Base-by-base conservation (phyloP, 2,329 filamentous ascomycete species). In the Aspergillus tanneri region DNA sequence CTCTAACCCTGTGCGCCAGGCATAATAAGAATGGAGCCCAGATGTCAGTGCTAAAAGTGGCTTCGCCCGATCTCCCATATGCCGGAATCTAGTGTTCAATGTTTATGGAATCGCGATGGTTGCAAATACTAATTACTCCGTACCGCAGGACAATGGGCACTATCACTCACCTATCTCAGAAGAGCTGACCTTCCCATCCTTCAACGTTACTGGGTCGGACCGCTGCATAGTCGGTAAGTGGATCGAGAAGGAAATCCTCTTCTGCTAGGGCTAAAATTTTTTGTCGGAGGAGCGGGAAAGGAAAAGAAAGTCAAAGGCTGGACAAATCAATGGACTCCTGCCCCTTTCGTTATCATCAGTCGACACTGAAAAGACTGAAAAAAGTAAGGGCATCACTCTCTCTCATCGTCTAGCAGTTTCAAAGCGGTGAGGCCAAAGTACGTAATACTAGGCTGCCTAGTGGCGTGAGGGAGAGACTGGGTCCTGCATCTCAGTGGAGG, bases 191-290 rank as follows among this genome's bases (percentile, higher is more conserved):
- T n/a, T n/a, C n/a, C 27, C 27, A 19, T 25, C 40, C 19, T 12
- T 50, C 49, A 42, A 58, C 59, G 62, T 63, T 63, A 52, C 59
- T 58, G 66, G 66, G 58, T 62, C 66, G 66, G 66, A 67, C 66
- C 66, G 66, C 65, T 67, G 66, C 65, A 67, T 64, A 46, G 41
- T 37, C 57, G 61, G 60, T 50, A 66, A 66, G 65, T 66, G 65
- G 65, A 69, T 61, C 61, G 51, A 54, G 22, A 47, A 46, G 38
- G 38, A 44, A 24, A 41, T 49, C 25, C 21, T 43, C 41, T 38
- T 14, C 21, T 24, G 18, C 16, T 11, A 25, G 39, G 28, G 23
- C 21, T 36, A 27, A 25, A 43, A 47, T 35, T 28, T 43, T 42
- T 27, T 5, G 22, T n/a, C 10, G 21, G 28, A 21, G 21, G 38